Conservation (phyloP, 1,284 basidiomycete genomes). For the Ustilago hordei region DNA sequence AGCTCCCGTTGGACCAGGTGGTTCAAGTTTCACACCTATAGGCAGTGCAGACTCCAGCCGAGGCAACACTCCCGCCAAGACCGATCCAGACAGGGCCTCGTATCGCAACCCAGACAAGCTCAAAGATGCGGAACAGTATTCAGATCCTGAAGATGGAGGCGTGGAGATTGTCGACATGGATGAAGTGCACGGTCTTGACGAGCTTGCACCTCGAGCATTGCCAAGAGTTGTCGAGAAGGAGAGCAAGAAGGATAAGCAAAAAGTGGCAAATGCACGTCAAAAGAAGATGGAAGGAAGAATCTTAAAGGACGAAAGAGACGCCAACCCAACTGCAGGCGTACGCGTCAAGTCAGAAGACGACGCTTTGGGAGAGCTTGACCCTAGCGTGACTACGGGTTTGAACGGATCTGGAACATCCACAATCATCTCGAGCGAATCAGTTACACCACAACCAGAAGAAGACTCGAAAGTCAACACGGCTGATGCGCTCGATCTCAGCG, state of each 20-base stretch:
- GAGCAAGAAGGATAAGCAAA: slow-evolving; percentile 62
- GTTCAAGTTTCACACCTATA: slow-evolving; percentile 29
- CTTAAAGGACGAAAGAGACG: slow-evolving; percentile 27
- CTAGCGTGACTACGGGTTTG: background rate
- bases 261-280: slow-evolving; percentile 66
- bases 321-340: slow-evolving; percentile 12
- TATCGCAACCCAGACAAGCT: slow-evolving; percentile 57
- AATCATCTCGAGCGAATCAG: slow-evolving; percentile 24
- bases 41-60: slow-evolving; percentile 13
- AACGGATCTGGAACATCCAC: slow-evolving; percentile 4
- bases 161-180: slow-evolving; percentile 79
- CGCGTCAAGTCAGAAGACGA: slow-evolving; percentile 52
- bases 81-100: slow-evolving; percentile 37
- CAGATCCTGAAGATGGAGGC: slow-evolving; percentile 54
- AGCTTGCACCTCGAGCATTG: slow-evolving; percentile 86
- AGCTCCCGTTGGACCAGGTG: slow-evolving; percentile 37
- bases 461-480: slow-evolving; percentile 74
- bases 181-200: slow-evolving; percentile 82
- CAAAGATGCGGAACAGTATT: slow-evolving; percentile 53
- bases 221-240: slow-evolving; percentile 71
- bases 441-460: slow-evolving; percentile 30
- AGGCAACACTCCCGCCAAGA: slow-evolving; percentile 18
- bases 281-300: slow-evolving; percentile 70
- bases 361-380: slow-evolving; percentile 21
- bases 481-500: slow-evolving; percentile 83